Evolutionary conservation across 805 yeast genomes (phyloP).

Genomic region (Sugiyamaella mastotermitis): DNA sequence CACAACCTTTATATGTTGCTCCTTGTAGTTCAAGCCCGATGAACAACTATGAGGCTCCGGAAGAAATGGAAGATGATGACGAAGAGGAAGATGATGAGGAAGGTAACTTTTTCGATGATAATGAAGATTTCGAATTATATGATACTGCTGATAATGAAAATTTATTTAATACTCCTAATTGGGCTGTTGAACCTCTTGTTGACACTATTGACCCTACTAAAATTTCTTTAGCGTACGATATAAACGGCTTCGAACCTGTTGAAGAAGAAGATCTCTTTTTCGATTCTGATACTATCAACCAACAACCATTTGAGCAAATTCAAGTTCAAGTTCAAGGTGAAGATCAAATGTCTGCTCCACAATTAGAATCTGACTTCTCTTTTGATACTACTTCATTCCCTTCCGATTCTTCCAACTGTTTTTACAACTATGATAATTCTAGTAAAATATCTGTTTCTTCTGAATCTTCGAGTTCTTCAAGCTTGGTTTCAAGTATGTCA

Average conservation of each 20-base stretch:
- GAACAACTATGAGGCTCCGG: constrained; percentile 9
- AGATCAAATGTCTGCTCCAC: no score
- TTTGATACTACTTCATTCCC: no score
- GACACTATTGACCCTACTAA: not conserved
- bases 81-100: constrained; percentile 17
- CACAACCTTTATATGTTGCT: not conserved
- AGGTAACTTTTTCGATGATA: not conserved
- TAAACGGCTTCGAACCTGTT: not conserved
- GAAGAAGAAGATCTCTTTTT: not conserved
- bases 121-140: constrained; percentile 1
- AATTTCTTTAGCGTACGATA: not conserved
- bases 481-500: constrained; percentile 9
- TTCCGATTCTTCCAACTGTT: no score
- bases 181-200: not conserved
- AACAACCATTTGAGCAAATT: no score
- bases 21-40: no score
- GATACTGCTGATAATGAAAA: not conserved
- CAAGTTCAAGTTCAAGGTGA: no score
- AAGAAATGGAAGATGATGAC: constrained; percentile 20
- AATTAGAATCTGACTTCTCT: no score
- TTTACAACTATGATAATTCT: no score
- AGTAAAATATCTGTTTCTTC: no score
- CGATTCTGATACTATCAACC: not conserved
- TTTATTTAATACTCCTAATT: not conserved
- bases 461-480: constrained; percentile 3